phyloP scores from a whole-genome alignment of 257 asterid genomes.

The Nicotiana knightiana region DNA sequence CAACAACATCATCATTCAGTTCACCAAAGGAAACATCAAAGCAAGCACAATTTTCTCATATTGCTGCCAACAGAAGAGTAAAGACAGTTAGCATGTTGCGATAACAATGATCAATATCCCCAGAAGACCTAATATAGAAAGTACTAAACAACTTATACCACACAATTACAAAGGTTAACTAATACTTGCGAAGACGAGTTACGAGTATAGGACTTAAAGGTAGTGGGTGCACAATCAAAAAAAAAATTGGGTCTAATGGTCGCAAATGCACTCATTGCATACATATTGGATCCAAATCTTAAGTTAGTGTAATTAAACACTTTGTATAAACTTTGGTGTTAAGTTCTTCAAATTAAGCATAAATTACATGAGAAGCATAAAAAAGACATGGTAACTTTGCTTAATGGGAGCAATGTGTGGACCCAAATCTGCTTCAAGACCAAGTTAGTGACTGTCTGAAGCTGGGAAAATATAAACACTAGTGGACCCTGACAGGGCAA shows the following conservation, averaged over 20 bases:
- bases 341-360: conserved; percentile 28
- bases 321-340: conserved; percentile 47
- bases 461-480: conserved; percentile 6
- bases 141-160: conserved; percentile 16
- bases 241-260: too few species aligned
- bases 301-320: conserved; percentile 61
- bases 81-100: conserved; percentile 5
- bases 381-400: conserved; percentile 43
- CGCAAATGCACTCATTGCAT: too few species aligned
- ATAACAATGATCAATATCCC: conserved; percentile 6
- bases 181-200: not conserved
- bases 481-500: conserved; percentile 24
- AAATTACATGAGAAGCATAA: conserved; percentile 22
- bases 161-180: conserved; percentile 21
- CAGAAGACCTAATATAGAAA: conserved; percentile 20
- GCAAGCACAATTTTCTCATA: conserved; percentile 7
- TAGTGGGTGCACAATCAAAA: too few species aligned
- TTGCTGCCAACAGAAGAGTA: conserved; percentile 6
- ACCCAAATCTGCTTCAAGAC: conserved; percentile 71
- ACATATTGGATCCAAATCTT: too few species aligned
- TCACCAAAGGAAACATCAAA: not conserved
- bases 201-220: too few species aligned
- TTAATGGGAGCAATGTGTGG: conserved; percentile 44
- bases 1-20: not conserved
- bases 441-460: conserved; percentile 35